phyloP scores from a whole-genome alignment of 495 filamentous ascomycete species.

The Mytilinidion resinicola region DNA sequence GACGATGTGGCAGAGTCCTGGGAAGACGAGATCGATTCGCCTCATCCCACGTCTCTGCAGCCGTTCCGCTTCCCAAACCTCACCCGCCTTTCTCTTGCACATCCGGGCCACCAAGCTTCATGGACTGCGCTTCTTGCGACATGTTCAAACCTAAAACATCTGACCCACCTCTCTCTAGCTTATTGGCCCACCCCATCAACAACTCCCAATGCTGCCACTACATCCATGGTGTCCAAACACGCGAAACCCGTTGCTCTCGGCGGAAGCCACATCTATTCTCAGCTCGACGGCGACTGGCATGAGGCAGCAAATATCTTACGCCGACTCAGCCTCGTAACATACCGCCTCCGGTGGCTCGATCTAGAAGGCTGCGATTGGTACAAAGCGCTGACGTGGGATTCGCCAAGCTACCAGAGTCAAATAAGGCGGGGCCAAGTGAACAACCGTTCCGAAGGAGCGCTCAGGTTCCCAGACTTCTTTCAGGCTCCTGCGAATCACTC shows the following conservation, averaged over 20 bases:
- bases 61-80: slow-evolving; percentile 42
- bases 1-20: slow-evolving; percentile 22
- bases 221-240: slow-evolving; percentile 45
- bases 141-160: slow-evolving; percentile 51
- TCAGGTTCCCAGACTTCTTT: background rate
- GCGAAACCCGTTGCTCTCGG: slow-evolving; percentile 49
- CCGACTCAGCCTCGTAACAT: slow-evolving; percentile 58
- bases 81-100: slow-evolving; percentile 48
- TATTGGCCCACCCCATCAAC: slow-evolving; percentile 76
- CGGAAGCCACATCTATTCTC: slow-evolving; percentile 59
- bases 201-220: slow-evolving; percentile 52
- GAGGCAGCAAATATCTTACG: slow-evolving; percentile 64
- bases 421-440: background rate
- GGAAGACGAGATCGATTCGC: slow-evolving; percentile 26
- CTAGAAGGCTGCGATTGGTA: slow-evolving; percentile 77
- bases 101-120: slow-evolving; percentile 43
- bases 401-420: background rate
- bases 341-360: slow-evolving; percentile 72
- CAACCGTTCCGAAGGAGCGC: background rate
- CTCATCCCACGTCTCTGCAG: background rate
- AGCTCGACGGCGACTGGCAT: slow-evolving; percentile 59
- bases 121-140: slow-evolving; percentile 64
- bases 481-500: background rate
- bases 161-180: slow-evolving; percentile 74
- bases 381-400: slow-evolving; percentile 49